Evolutionary conservation across 2,329 filamentous ascomycete genomes (phyloP).

Genomic region (Botryotinia calthae): DNA sequence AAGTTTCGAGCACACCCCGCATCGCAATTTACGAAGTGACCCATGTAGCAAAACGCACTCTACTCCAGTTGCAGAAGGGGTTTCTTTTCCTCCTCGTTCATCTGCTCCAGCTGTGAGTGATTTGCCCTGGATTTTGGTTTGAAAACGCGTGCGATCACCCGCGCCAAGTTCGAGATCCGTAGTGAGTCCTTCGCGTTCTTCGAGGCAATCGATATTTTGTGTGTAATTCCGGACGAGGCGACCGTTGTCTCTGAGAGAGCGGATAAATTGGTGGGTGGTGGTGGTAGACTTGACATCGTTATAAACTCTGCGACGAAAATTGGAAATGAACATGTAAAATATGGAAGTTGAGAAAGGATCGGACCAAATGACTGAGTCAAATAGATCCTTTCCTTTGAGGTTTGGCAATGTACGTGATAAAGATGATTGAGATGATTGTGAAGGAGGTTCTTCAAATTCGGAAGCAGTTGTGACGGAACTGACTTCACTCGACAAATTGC

Average conservation of each 20-base stretch:
- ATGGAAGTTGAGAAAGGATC: constrained; percentile 66
- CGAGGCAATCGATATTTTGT: constrained; percentile 72
- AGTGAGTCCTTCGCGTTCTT: constrained; percentile 66
- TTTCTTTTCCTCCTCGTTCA: constrained; percentile 36
- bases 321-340: constrained; percentile 71
- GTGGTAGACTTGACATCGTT: constrained; percentile 58
- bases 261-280: constrained; percentile 66
- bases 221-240: constrained; percentile 71
- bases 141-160: constrained; percentile 60
- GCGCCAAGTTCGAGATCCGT: constrained; percentile 61
- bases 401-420: constrained; percentile 48
- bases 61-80: constrained; percentile 34
- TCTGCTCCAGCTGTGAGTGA: constrained; percentile 32
- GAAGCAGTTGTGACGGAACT: constrained; percentile 19
- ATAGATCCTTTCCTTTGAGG: constrained; percentile 69
- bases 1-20: constrained; percentile 58
- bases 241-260: constrained; percentile 62
- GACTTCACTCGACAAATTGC: constrained; percentile 10
- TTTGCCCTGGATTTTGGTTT: constrained; percentile 45
- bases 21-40: constrained; percentile 62
- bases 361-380: constrained; percentile 68
- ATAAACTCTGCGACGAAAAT: constrained; percentile 60
- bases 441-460: constrained; percentile 18
- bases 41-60: constrained; percentile 67
- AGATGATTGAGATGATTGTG: constrained; percentile 31